Evolutionary conservation across 495 filamentous ascomycete genomes (phyloP), one percentile per base, ranked within the genome.

Genomic region (Choiromyces venosus): DNA sequence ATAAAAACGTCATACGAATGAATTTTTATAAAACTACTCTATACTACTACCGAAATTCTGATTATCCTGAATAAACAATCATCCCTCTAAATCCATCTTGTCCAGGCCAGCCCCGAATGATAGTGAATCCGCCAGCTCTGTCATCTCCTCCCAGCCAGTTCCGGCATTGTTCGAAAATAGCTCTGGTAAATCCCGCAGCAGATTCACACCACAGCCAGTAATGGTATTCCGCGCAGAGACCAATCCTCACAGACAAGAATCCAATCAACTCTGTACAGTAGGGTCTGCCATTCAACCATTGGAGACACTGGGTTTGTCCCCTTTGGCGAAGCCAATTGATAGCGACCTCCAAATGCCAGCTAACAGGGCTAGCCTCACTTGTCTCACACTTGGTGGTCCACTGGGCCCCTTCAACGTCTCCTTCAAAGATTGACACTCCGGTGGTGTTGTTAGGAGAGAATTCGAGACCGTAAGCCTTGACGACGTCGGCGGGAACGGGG

Each of bases 301-400:
- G 52, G 10, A 14, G 10, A 14, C 52, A 61, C 25, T 29, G 52
- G 12, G 1, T 1, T 33, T 12, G 3, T 12, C 12, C 52, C 52
- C 12, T 61, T 61, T 61, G 25, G 52, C 52, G 52, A 33, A 61
- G 52, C 25, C 25, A 61, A 16, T 61, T 33, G 52, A 5, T 61
- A 33, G 52, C 52, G 25, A 61, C 52, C 2, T 6, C 10, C 52
- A 61, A 0, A 4, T 61, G 52, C 52, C 52, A 61, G 0, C 4
- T 6, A 6, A 33, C 2, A 33, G 52, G 52, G 3, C 52, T 61
- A 33, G 25, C 52, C 25, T 18, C 52, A 7, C 25, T 61, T 16
- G 52, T 61, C 25, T 61, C 52, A n/a, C 52, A 61, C 52, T 61
- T 61, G 25, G 52, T 61, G 52, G 10, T 61, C 52, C 52, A 61